phyloP scores from a whole-genome alignment of 2,329 filamentous ascomycete species.

The Verticillium zaregamsianum region DNA sequence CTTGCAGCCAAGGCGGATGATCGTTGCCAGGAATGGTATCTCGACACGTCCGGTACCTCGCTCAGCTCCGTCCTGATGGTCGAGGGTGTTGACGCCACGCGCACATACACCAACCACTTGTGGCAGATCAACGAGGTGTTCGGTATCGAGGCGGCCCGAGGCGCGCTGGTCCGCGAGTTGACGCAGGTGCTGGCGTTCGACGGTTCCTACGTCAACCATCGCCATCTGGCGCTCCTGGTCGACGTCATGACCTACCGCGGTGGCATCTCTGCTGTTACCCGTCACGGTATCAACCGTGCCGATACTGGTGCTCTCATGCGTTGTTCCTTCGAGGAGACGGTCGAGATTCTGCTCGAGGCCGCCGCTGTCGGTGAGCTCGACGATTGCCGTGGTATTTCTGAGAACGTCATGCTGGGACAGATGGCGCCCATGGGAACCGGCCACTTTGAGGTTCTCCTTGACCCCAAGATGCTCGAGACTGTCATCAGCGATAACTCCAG shows the following conservation, averaged over 20 bases:
- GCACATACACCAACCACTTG: constrained; percentile 93
- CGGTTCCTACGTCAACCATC: constrained; percentile 98
- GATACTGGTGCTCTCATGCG: constrained; percentile 98
- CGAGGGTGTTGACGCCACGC: constrained; percentile 78
- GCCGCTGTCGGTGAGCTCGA: constrained; percentile 93
- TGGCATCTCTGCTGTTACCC: constrained; percentile 90
- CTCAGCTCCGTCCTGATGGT: constrained; percentile 80
- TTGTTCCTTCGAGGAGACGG: constrained; percentile 98
- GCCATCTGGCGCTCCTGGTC: constrained; percentile 89
- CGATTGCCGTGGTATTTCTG: constrained; percentile 95
- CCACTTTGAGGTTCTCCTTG: constrained; percentile 89
- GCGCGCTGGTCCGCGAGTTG: constrained; percentile 82
- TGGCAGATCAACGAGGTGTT: constrained; percentile 93
- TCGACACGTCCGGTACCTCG: constrained; percentile 90
- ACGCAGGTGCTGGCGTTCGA: constrained; percentile 94
- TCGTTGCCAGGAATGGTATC: constrained; percentile 85
- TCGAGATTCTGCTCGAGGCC: constrained; percentile 95
- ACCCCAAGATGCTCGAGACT: constrained; percentile 92
- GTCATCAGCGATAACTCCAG: constrained; percentile 90
- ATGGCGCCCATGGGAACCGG: constrained; percentile 96
- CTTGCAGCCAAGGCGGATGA: constrained; percentile 69
- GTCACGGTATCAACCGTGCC: constrained; percentile 96
- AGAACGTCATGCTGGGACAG: constrained; percentile 98
- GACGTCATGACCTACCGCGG: constrained; percentile 98
- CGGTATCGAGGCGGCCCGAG: constrained; percentile 90